Evolutionary conservation across 202 grass and related monocot genomes (phyloP), one percentile per base, ranked within the genome.

Genomic region (Zoysia matrella): DNA sequence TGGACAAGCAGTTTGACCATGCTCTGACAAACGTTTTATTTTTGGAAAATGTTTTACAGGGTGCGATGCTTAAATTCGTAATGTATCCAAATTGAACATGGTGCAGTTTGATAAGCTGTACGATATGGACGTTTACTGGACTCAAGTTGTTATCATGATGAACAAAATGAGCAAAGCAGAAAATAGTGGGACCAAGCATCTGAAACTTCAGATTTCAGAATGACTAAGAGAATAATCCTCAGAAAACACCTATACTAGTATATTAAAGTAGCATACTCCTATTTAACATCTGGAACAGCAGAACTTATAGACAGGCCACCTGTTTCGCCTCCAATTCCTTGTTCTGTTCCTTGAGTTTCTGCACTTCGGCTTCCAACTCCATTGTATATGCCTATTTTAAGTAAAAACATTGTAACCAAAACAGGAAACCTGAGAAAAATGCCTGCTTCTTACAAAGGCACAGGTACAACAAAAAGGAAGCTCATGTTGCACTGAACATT

Each of bases 281-380:
- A 76, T 85, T 65, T 44, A 55, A 68, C 54, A 77, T 63, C 54
- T 65, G n/a, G 11, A 74, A 8, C 60, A 55, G 5, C 18, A 62
- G 16, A 5, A 66, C 75, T 72, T 30, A 30, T 47, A 14, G 45
- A 78, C 84, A 86, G 70, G 57, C 0, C 66, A 99, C 96, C 89
- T 99, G 96, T 80, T 99, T 96, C 73, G 73, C 92, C 53, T 94
- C 83, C 52, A 99, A 57, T 75, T 92, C 87, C 81, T 86, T 46
- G 75, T 99, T 99, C 44, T 77, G 16, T 7, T 92, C 91, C 22
- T 30, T 30, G 22, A 30, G 22, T 30, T 30, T 30, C 22, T 30
- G 22, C 22, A 30, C 22, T 30, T 30, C 22, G 22, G 22, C 22
- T 30, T 30, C 22, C 22, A 30, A 30, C 22, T 30, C 22, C 22